phyloP scores from a whole-genome alignment of 768 basidiomycete species.

The Xerocomellus intermedius region DNA sequence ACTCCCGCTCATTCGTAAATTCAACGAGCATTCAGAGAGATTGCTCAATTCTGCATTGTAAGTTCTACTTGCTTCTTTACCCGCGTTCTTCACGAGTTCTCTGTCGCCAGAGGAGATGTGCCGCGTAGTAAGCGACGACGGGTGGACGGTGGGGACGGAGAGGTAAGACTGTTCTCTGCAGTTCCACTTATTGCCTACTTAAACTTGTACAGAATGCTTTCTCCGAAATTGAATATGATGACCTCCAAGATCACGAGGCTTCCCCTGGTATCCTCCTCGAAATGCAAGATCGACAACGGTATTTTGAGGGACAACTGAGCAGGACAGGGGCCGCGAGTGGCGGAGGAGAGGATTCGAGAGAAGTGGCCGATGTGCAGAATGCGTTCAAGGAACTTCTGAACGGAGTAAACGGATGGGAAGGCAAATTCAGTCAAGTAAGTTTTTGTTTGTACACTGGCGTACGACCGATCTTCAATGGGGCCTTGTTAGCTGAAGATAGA shows the following conservation, averaged over 20 bases:
- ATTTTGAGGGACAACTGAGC: constrained; percentile 69
- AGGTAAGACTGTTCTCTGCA: constrained; percentile 35
- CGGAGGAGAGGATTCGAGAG: constrained; percentile 12
- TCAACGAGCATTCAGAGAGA: constrained; percentile 96
- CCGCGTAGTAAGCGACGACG: constrained; percentile 62
- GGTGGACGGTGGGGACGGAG: constrained; percentile 39
- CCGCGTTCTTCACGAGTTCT: background rate
- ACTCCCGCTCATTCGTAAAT: constrained; percentile 86
- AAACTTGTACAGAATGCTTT: constrained; percentile 32
- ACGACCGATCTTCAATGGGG: background rate
- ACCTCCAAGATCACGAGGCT: constrained; percentile 69
- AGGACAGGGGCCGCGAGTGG: constrained; percentile 14
- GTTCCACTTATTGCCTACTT: background rate
- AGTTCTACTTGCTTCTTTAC: constrained; percentile 18
- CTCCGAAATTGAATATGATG: constrained; percentile 77
- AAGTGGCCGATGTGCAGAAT: constrained; percentile 43
- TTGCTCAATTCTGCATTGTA: constrained; percentile 79
- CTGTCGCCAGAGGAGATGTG: constrained; percentile 47
- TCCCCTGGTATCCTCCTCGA: constrained; percentile 75
- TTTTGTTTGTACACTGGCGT: no score
- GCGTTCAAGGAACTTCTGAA: constrained; percentile 48
- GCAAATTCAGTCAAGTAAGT: constrained; percentile 43
- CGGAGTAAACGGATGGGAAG: constrained; percentile 47
- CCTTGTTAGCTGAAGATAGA: constrained; percentile 61
- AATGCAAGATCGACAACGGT: constrained; percentile 82